Evolutionary conservation across 2,329 filamentous ascomycete species (phyloP), one percentile per base, ranked within the genome.

Genomic region (Pestalotiopsis fici): DNA sequence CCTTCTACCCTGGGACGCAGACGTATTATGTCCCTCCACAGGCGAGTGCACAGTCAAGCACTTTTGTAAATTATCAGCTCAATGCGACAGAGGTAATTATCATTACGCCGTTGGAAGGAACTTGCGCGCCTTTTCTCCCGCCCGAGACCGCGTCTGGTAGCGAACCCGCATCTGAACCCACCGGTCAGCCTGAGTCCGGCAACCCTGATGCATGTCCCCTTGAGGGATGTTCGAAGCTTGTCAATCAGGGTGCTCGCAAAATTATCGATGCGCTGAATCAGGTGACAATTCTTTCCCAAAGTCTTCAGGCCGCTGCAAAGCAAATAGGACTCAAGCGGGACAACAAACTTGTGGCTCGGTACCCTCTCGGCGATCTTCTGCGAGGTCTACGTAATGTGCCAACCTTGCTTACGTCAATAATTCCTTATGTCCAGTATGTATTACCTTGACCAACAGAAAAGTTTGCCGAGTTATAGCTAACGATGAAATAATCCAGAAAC

Each of bases 1-100:
- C 65, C 35, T 67, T 67, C 57, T 69, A 62, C 47, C 65, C 67
- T 2, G 67, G 67, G 18, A 69, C 65, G 6, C 35, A 31, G 12
- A 69, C 65, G 21, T 28, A 67, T 35, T 67, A 65, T 47, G 27
- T 67, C 15, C 67, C 67, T n/a, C 62, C 67, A 1, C 65, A 69
- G 56, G 65, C 56, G 25, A 65, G 55, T 21, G 31, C 39, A n/a
- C 13, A 47, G 15, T 59, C 67, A 2, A 65, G 37, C 13, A 65
- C 67, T 5, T 67, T 65, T 27, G 35, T 65, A 39, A 64, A 67
- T 47, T 25, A 15, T 15, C 31, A 69, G 13, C 61, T 54, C 47
- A 67, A 69, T 56, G 25, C 66, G 25, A 69, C 67, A n/a, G 39
- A 69, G 59, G 67, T 69, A 3, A 27, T 69, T 56, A 59, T 67